Conservation (phyloP, 805 yeast genomes). For the Allodekkera sacchari region DNA sequence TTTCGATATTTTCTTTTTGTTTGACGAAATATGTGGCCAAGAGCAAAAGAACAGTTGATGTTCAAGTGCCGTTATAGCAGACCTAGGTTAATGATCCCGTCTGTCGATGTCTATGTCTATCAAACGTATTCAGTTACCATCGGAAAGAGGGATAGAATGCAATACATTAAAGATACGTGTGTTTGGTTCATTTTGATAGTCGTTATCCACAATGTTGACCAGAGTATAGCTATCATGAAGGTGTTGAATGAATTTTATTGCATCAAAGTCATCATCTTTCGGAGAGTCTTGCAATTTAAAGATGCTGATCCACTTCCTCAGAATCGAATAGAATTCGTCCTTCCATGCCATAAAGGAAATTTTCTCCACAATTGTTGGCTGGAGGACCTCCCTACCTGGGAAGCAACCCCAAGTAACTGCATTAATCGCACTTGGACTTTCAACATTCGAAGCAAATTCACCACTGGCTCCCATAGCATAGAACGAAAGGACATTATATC, state of each 20-base stretch:
- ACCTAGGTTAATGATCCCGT: no score
- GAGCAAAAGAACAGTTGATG: no score
- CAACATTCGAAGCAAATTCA: constrained; percentile 49
- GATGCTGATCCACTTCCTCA: constrained; percentile 60
- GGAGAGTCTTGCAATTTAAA: constrained; percentile 25
- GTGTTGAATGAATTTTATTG: constrained; percentile 34
- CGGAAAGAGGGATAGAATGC: no score
- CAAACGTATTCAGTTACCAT: no score
- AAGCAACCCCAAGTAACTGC: constrained; percentile 99
- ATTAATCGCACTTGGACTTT: constrained; percentile 60
- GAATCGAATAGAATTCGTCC: constrained; percentile 82
- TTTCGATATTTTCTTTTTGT: no score
- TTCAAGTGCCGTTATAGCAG: no score
- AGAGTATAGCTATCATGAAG: constrained; percentile 57
- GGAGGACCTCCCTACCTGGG: constrained; percentile 91
- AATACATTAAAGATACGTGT: constrained; percentile 3
- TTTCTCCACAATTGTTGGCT: constrained; percentile 92
- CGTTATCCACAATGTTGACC: constrained; percentile 87
- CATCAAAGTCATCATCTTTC: constrained; percentile 12
- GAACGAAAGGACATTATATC: constrained; percentile 55
- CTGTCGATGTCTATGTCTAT: no score
- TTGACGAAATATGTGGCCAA: no score
- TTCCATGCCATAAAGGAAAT: constrained; percentile 94
- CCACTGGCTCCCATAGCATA: constrained; percentile 61
- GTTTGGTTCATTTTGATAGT: constrained; percentile 33